A percentile compares a stretch with the other conserved stretches of the same genome.
Conservation (phyloP, 1,284 basidiomycete species). For the Pseudozyma sp. region DNA sequence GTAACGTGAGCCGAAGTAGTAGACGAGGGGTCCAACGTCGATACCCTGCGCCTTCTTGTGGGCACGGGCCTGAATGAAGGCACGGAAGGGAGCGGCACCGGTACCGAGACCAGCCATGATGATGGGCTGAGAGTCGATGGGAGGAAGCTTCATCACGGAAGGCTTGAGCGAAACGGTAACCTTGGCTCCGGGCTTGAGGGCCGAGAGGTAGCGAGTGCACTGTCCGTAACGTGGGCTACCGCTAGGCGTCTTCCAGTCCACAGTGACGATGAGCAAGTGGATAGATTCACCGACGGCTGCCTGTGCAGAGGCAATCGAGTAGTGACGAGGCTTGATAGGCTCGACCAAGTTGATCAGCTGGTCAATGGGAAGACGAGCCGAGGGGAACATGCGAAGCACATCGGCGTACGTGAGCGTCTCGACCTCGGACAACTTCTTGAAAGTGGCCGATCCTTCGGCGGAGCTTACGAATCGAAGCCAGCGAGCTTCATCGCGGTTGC, state of each 20-base stretch:
- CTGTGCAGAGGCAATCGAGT: slow-evolving; percentile 96
- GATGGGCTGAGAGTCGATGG: slow-evolving; percentile 84
- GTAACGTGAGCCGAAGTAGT: slow-evolving; percentile 98
- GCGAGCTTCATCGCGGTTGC: slow-evolving; percentile 79
- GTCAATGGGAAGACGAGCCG: slow-evolving; percentile 80
- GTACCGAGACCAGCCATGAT: slow-evolving; percentile 99
- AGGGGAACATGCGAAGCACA: slow-evolving; percentile 82
- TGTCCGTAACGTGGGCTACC: slow-evolving; percentile 88
- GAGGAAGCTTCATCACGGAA: slow-evolving; percentile 98
- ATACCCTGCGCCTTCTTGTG: slow-evolving; percentile 81
- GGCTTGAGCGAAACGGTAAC: slow-evolving; percentile 98
- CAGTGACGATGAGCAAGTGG: slow-evolving; percentile 93
- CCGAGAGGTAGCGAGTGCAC: slow-evolving; percentile 93
- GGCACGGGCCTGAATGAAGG: slow-evolving; percentile 95
- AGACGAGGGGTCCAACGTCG: slow-evolving; percentile 88
- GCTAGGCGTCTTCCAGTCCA: slow-evolving; percentile 88
- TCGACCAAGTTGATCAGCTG: slow-evolving; percentile 84
- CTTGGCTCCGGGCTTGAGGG: slow-evolving; percentile 85
- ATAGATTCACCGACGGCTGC: slow-evolving; percentile 93
- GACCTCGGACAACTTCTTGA: slow-evolving; percentile 94
- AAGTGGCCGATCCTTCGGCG: slow-evolving; percentile 88
- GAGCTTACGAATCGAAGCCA: slow-evolving; percentile 92
- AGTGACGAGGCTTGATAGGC: slow-evolving; percentile 89
- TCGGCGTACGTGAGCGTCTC: slow-evolving; percentile 96
- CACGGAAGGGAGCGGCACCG: slow-evolving; percentile 97